Percentiles rank a stretch among this genome's conserved stretches.
Conservation (phyloP, 768 basidiomycete genomes). For the Panus rudis region DNA sequence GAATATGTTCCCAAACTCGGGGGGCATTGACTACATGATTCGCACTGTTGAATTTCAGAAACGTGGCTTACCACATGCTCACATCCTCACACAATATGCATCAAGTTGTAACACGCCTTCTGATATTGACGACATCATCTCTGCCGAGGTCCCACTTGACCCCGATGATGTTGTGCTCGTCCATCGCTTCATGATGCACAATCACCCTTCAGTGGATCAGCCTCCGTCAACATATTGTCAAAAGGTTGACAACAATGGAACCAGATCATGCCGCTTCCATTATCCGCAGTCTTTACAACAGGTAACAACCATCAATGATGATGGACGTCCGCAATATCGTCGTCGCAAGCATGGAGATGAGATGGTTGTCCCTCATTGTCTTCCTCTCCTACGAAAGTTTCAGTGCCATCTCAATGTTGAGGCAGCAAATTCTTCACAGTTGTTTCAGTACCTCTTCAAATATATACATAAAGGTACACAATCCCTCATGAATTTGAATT, state of each 20-base stretch:
- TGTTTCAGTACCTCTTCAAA: conserved; percentile 35
- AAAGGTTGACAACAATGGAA: conserved; percentile 8
- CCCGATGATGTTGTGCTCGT: conserved; percentile 20
- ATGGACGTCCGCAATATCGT: conserved; percentile 24
- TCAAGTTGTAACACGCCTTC: conserved; percentile 15
- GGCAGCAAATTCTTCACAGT: conserved; percentile 20
- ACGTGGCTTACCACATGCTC: conserved; percentile 33
- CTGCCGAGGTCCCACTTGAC: conserved; percentile 28
- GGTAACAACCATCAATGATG: conserved; percentile 20
- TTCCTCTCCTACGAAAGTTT: conserved; percentile 18
- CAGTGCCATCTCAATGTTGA: conserved; percentile 34
- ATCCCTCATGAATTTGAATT: no score
- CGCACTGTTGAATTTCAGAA: conserved; percentile 36
- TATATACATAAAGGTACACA: conserved; percentile 33
- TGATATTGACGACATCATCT: conserved; percentile 27
- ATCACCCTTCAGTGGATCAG: conserved; percentile 16
- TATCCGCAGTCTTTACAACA: conserved; percentile 15
- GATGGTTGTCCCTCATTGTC: conserved; percentile 26
- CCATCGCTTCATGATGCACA: conserved; percentile 28
- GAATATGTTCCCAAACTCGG: conserved; percentile 27
- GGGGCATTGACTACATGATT: conserved; percentile 25
- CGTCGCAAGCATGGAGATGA: conserved; percentile 17
- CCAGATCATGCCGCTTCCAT: conserved; percentile 16
- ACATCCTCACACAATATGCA: conserved; percentile 30
- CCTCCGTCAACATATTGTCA: conserved; percentile 25